Conservation (phyloP, 768 basidiomycete genomes). For the Podaxis carcinomalis region DNA sequence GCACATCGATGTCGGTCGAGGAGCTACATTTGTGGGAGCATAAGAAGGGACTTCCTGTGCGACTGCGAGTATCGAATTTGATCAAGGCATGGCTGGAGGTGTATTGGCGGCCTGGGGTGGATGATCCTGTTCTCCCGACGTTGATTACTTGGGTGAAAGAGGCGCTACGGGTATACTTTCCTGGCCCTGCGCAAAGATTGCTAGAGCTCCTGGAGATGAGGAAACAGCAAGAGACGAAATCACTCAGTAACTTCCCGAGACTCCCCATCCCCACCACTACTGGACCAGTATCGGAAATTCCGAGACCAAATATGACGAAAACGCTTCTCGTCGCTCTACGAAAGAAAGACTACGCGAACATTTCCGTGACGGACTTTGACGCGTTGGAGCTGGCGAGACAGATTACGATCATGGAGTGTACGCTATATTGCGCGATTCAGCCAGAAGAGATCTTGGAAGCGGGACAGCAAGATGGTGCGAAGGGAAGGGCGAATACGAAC, state of each 20-base stretch:
- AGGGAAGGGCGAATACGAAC: constrained; percentile 44
- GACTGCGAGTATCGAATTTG: constrained; percentile 87
- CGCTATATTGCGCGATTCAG: constrained; percentile 79
- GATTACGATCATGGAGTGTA: constrained; percentile 90
- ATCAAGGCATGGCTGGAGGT: constrained; percentile 92
- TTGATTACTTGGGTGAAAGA: constrained; percentile 60
- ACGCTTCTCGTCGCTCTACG: constrained; percentile 64
- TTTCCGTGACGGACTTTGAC: constrained; percentile 88
- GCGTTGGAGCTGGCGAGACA: constrained; percentile 89
- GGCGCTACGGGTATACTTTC: constrained; percentile 58
- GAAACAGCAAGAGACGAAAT: constrained; percentile 41
- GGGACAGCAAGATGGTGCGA: constrained; percentile 62
- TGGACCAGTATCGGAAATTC: constrained; percentile 59
- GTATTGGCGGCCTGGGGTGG: constrained; percentile 80
- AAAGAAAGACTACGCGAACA: constrained; percentile 54
- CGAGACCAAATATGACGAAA: constrained; percentile 85
- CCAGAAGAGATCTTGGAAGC: constrained; percentile 88
- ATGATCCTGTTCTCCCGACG: constrained; percentile 57
- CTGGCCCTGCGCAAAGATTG: constrained; percentile 68
- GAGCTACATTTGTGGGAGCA: constrained; percentile 78
- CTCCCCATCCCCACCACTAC: constrained; percentile 37
- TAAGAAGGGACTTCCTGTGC: constrained; percentile 83
- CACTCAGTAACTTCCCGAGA: constrained; percentile 25
- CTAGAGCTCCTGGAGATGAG: constrained; percentile 62
- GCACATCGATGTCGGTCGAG: constrained; percentile 50